phyloP scores from a whole-genome alignment of 495 filamentous ascomycete species.

The Aspergillus heteromorphus region DNA sequence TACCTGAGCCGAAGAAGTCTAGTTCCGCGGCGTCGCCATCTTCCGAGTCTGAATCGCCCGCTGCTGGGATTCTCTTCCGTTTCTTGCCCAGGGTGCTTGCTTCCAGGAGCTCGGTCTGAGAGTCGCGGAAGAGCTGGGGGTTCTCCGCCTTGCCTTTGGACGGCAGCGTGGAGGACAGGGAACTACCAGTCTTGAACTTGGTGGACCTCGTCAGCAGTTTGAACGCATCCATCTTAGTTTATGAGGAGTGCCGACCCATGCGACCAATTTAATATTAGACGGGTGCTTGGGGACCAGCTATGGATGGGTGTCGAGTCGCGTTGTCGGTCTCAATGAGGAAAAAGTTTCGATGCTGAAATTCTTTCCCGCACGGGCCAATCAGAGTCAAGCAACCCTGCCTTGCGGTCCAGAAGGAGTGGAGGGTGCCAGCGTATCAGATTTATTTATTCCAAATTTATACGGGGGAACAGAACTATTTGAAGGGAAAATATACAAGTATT shows the following conservation, averaged over 20 bases:
- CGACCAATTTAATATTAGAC: slow-evolving; percentile 2
- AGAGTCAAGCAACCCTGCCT: slow-evolving; percentile 9
- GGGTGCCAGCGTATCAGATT: neutral
- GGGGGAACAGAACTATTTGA: no score
- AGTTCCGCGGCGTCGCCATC: slow-evolving; percentile 25
- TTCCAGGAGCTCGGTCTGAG: slow-evolving; percentile 26
- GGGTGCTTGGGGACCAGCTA: neutral
- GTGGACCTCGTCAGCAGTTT: slow-evolving; percentile 50
- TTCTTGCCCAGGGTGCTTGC: slow-evolving; percentile 35
- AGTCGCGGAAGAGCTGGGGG: slow-evolving; percentile 49
- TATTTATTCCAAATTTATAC: no score
- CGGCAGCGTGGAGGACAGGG: slow-evolving; percentile 29
- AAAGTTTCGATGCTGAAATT: slow-evolving; percentile 27
- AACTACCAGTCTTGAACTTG: slow-evolving; percentile 38
- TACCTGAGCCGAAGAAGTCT: slow-evolving; percentile 36
- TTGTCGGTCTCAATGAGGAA: slow-evolving; percentile 13
- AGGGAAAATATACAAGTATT: no score
- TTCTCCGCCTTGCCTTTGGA: slow-evolving; percentile 46
- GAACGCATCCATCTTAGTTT: slow-evolving; percentile 47
- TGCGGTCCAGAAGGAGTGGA: neutral
- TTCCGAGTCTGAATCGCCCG: slow-evolving; percentile 16
- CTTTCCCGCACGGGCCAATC: slow-evolving; percentile 37
- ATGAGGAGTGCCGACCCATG: slow-evolving; percentile 1
- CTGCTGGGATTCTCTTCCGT: slow-evolving; percentile 28
- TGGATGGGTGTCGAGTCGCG: neutral